Conservation (phyloP, 1,284 basidiomycete species). For the Baeospora myosura region DNA sequence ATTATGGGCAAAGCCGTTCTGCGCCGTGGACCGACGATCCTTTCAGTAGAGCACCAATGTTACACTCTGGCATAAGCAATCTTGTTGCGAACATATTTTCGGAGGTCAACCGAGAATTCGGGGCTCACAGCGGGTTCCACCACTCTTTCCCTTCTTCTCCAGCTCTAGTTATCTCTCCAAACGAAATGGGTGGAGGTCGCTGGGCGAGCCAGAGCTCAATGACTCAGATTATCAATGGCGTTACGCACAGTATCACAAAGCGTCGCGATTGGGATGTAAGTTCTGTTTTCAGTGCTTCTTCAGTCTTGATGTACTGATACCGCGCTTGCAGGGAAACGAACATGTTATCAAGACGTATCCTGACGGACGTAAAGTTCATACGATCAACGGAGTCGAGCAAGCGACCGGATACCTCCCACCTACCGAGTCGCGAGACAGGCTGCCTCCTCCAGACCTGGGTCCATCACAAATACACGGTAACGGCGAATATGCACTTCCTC, state of each 20-base stretch:
- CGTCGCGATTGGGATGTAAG: slow-evolving; percentile 49
- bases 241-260: slow-evolving; percentile 52
- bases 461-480: background rate
- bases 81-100: slow-evolving; percentile 25
- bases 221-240: slow-evolving; percentile 54
- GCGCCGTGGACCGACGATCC: slow-evolving; percentile 20
- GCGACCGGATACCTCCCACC: background rate
- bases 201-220: slow-evolving; percentile 51
- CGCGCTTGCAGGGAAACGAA: slow-evolving; percentile 54
- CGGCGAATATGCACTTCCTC: slow-evolving; percentile 3
- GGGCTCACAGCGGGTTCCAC: too few relatives aligned
- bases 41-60: slow-evolving; percentile 23
- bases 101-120: too few relatives aligned
- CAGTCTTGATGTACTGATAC: slow-evolving; percentile 9
- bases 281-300: background rate
- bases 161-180: slow-evolving; percentile 8
- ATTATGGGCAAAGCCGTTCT: slow-evolving; percentile 19
- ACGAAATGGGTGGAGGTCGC: slow-evolving; percentile 18
- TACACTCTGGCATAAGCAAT: slow-evolving; percentile 24
- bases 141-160: slow-evolving; percentile 13
- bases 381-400: slow-evolving; percentile 67
- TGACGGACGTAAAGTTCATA: slow-evolving; percentile 56
- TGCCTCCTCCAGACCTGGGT: slow-evolving; percentile 1
- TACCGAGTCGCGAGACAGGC: slow-evolving; percentile 1
- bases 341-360: slow-evolving; percentile 57